phyloP scores from a whole-genome alignment of 2,329 filamentous ascomycete species.

The Pestalotiopsis sp. region DNA sequence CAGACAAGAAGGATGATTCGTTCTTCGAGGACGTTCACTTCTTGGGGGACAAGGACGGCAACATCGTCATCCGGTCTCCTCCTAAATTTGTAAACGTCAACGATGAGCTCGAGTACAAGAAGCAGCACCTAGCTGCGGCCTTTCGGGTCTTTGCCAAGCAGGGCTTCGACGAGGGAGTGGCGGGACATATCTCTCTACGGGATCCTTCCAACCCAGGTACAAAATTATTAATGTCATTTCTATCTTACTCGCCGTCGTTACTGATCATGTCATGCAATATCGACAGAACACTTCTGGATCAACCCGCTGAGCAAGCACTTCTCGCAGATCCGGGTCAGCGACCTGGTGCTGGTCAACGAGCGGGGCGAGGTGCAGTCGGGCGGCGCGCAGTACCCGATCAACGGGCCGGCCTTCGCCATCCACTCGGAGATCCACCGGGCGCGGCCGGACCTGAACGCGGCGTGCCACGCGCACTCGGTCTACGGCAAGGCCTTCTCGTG shows the following conservation, averaged over 20 bases:
- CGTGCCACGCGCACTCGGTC: conserved; percentile 59
- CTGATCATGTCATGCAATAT: neutral
- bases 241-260: neutral
- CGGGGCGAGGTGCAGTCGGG: conserved; percentile 10
- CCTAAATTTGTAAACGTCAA: neutral
- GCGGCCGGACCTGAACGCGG: conserved; percentile 59
- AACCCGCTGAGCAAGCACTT: conserved; percentile 15
- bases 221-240: neutral
- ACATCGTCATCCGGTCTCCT: conserved; percentile 1
- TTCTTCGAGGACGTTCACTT: conserved; percentile 9
- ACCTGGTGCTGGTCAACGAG: conserved; percentile 15
- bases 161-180: conserved; percentile 11
- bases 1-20: neutral
- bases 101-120: conserved; percentile 10
- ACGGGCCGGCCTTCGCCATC: conserved; percentile 56
- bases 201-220: conserved; percentile 8
- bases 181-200: conserved; percentile 10
- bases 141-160: conserved; percentile 11
- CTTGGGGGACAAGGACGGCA: conserved; percentile 9
- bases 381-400: conserved; percentile 10
- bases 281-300: conserved; percentile 11
- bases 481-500: conserved; percentile 61
- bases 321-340: conserved; percentile 13
- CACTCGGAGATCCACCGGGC: conserved; percentile 62
- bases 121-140: conserved; percentile 8